These are phyloP conservation scores for Huntiella moniliformis DNA, from an alignment of 2,329 filamentous ascomycete genomes.

Conservation along the genomic window DNA sequence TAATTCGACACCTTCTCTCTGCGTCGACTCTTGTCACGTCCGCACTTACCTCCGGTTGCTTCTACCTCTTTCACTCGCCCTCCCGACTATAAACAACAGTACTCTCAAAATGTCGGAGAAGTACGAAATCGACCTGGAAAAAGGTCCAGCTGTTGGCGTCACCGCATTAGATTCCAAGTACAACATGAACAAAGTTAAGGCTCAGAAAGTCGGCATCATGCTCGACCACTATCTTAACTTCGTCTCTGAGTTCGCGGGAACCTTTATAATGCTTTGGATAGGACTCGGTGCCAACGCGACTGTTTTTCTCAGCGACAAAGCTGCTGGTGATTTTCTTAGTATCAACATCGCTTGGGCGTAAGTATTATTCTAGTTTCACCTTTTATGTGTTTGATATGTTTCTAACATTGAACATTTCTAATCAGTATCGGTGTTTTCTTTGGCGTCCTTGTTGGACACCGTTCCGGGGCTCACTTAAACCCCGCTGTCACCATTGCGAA, in stretches of 20 bases:
- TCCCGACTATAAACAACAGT: neutral
- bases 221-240: constrained; percentile 11
- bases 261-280: constrained; percentile 49
- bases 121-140: constrained; percentile 4
- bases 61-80: neutral
- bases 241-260: constrained; percentile 48
- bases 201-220: constrained; percentile 2
- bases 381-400: neutral
- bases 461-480: constrained; percentile 50
- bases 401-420: constrained; percentile 3
- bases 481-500: constrained; percentile 53
- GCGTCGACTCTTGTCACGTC: neutral
- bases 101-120: too few species aligned
- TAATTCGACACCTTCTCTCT: neutral
- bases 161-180: constrained; percentile 1
- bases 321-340: constrained; percentile 30
- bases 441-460: constrained; percentile 45
- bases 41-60: too few species aligned
- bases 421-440: constrained; percentile 47
- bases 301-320: constrained; percentile 36
- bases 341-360: constrained; percentile 33
- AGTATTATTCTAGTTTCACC: constrained; percentile 10
- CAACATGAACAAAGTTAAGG: neutral
- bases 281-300: constrained; percentile 53
- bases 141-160: constrained; percentile 3